phyloP scores from a whole-genome alignment of 768 basidiomycete species.

The Agrocybe chaxingu region DNA sequence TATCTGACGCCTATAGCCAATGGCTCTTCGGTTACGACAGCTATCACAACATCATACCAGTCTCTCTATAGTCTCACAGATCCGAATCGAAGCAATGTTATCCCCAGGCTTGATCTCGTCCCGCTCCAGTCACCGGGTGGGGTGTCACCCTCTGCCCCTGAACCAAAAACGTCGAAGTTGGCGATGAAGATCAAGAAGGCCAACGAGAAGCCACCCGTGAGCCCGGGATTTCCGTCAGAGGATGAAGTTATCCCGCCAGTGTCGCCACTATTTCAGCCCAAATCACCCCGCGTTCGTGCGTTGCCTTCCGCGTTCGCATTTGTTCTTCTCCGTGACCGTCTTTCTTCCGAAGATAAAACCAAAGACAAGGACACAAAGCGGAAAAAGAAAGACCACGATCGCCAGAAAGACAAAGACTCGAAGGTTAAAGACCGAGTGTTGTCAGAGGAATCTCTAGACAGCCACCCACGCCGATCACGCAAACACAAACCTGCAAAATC shows the following conservation, averaged over 20 bases:
- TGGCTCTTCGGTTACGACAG: conserved; percentile 77
- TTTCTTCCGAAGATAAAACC: conserved; percentile 32
- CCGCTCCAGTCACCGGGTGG: conserved; percentile 28
- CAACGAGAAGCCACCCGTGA: conserved; percentile 34
- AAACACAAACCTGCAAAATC: conserved; percentile 19
- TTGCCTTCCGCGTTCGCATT: conserved; percentile 77
- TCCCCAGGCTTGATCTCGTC: conserved; percentile 41
- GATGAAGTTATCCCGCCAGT: conserved; percentile 38
- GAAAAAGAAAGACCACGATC: conserved; percentile 28
- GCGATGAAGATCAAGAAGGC: conserved; percentile 70
- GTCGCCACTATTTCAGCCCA: conserved; percentile 58
- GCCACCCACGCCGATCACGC: conserved; percentile 20
- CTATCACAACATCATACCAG: conserved; percentile 81
- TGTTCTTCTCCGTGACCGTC: conserved; percentile 57
- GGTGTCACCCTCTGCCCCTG: conserved; percentile 22
- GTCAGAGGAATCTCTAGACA: conserved; percentile 13
- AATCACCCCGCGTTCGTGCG: conserved; percentile 58
- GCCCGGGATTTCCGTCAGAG: conserved; percentile 18
- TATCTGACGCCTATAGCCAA: conserved; percentile 80
- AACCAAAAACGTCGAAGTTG: conserved; percentile 63
- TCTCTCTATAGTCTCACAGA: conserved; percentile 62
- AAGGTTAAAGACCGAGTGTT: conserved; percentile 1
- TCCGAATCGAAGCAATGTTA: conserved; percentile 37
- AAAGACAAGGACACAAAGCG: conserved; percentile 23
- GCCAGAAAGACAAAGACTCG: conserved; percentile 11